Evolutionary conservation across 2,329 filamentous ascomycete species (phyloP), one percentile per base, ranked within the genome.

Genomic region (Colletotrichum scovillei): DNA sequence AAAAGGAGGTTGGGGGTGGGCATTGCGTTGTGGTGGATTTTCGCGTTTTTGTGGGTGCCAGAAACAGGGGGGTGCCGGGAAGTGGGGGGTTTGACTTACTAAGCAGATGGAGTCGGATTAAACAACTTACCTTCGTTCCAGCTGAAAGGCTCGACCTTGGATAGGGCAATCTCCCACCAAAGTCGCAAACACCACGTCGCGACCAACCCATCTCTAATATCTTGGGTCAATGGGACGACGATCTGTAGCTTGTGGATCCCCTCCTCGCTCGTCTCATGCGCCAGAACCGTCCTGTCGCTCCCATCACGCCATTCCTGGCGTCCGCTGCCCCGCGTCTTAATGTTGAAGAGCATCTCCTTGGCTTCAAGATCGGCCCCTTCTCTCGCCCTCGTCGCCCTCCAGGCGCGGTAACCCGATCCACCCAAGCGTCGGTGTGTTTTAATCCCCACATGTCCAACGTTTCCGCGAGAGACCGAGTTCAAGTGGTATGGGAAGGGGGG

Each of bases 171-270:
- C 49, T 81, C 80, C 66, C 77, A 79, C 82, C 82, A 84, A 26
- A 82, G 66, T 58, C 80, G 78, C 67, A 82, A 59, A 67, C 82
- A 77, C 82, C 82, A 83, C 4, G 81, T 80, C 4, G 77, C 76
- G 9, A 81, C 81, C 19, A 84, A 77, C 7, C 79, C 81, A 63
- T 84, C 82, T 12, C 81, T 76, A 63, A 74, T 63, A 11, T 75
- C 73, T 2, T 63, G 67, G 19, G 67, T 70, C 79, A 83, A 79
- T 72, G 81, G 78, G 8, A 77, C 78, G 5, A 77, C 78, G 16
- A 84, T 74, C 8, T 80, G 77, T 26, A 83, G 63, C n/a, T 78
- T 79, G 76, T 79, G 77, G 12, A 77, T 74, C 12, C 76, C 76
- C 55, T 78, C 67, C 24, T 78, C 76, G 22, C 76, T 69, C 14